A percentile compares a stretch with the other conserved stretches of the same genome.
Conservation (phyloP, 2,329 filamentous ascomycete genomes). For the Pestalotiopsis sp. region DNA sequence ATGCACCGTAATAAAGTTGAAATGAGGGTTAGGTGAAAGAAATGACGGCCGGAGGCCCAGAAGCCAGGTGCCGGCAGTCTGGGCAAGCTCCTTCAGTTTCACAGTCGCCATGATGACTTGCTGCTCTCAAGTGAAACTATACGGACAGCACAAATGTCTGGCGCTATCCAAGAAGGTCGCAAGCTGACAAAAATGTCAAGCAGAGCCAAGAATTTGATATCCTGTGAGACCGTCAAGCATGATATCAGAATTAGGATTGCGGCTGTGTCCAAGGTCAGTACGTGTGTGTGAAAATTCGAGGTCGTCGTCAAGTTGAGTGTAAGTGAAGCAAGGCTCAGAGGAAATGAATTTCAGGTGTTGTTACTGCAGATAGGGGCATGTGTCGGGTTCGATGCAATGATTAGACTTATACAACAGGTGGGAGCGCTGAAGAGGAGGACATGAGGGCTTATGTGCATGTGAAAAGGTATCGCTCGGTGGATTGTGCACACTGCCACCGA, state of each 20-base stretch:
- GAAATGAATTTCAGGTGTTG: neutral
- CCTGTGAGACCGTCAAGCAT: conserved; percentile 13
- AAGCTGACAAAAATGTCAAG: conserved; percentile 2
- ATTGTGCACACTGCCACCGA: neutral
- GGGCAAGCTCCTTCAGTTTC: conserved; percentile 36
- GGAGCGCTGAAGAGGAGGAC: neutral
- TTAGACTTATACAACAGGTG: neutral
- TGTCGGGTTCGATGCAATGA: neutral
- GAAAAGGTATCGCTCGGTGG: neutral
- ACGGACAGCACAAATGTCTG: neutral
- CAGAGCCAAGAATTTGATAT: neutral
- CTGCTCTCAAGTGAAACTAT: neutral
- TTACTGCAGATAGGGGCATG: neutral
- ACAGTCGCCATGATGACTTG: conserved; percentile 7
- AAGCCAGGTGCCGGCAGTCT: conserved; percentile 43
- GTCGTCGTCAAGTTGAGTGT: neutral
- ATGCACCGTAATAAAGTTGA: conserved; percentile 82
- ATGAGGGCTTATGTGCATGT: neutral
- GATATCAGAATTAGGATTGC: conserved; percentile 12
- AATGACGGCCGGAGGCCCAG: conserved; percentile 58
- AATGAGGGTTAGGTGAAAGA: conserved; percentile 63
- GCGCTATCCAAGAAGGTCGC: neutral
- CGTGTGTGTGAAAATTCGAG: neutral
- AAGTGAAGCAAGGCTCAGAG: neutral
- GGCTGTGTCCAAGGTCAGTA: conserved; percentile 11